Conservation (phyloP, 495 filamentous ascomycete genomes). For the Niebla homalea region DNA sequence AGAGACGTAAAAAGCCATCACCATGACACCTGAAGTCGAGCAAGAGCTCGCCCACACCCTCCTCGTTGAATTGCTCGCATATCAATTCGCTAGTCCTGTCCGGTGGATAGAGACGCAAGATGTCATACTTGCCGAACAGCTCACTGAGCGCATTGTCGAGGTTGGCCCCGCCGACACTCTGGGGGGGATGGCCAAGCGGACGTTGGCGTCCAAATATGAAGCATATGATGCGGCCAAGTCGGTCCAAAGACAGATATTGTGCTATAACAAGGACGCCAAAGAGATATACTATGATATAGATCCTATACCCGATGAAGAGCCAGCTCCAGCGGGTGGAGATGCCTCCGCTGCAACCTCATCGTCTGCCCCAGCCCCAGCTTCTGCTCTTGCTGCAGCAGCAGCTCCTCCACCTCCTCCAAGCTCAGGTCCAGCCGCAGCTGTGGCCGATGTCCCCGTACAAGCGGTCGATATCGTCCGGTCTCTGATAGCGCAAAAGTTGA, state of each 20-base stretch:
- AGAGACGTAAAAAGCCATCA: conserved; percentile 30
- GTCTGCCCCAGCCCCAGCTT: conserved; percentile 28
- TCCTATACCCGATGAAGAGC: conserved; percentile 81
- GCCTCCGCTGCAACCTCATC: conserved; percentile 24
- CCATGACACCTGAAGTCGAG: conserved; percentile 95
- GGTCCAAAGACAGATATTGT: conserved; percentile 90
- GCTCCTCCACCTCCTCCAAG: conserved; percentile 50
- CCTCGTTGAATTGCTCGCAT: conserved; percentile 94
- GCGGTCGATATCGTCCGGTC: conserved; percentile 83
- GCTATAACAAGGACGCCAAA: conserved; percentile 98
- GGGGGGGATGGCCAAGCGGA: conserved; percentile 93
- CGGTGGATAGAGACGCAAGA: conserved; percentile 99
- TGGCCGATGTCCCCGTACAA: conserved; percentile 74
- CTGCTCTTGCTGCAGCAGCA: conserved; percentile 37
- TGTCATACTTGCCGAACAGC: conserved; percentile 93
- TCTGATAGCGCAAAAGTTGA: conserved; percentile 95
- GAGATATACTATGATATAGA: conserved; percentile 99
- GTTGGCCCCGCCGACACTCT: conserved; percentile 97
- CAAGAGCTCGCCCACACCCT: conserved; percentile 96
- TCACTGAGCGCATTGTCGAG: conserved; percentile 93
- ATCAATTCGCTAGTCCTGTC: conserved; percentile 96
- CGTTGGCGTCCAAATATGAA: conserved; percentile 94
- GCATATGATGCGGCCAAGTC: conserved; percentile 95
- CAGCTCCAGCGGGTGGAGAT: conserved; percentile 36
- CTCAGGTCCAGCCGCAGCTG: conserved; percentile 76